Base-by-base conservation (phyloP, 2,329 filamentous ascomycete species). In the Fusarium sp. region DNA sequence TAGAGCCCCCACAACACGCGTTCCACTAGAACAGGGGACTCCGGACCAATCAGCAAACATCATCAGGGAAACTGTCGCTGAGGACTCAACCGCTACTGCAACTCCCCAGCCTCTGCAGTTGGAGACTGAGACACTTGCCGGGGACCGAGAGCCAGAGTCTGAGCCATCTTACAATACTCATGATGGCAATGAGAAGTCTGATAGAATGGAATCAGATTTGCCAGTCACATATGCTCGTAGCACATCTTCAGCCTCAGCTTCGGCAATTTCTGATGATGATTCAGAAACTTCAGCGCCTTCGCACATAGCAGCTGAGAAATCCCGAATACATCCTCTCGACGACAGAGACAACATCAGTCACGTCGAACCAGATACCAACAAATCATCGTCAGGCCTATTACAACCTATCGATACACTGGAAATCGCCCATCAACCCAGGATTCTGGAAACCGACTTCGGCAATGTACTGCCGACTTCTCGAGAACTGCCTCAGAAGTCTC, bases 391-490 rank as follows among this genome's bases (percentile, higher is more conserved):
- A 37, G 62, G 62, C 9, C 26, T 65, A 25, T 37, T 65, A 12
- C 55, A 65, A 19, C 42, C 62, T 19, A 61, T 44, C 10, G 25
- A 50, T 26, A 42, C 31, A 39, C 25, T 41, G 23, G 62, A 55
- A n/a, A 26, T 18, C n/a, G 34, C 28, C 46, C 34, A 62, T 16
- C 55, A 56, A 42, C 16, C 56, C 39, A 62, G 44, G 50, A 62
- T 67, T 42, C 49, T 66, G 28, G 56, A 67, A 43, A 66, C 62
- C 28, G 62, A 65, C 26, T 65, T 65, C 28, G 62, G 43, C 25
- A 65, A 59, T 25, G 62, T 61, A 28, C 25, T 65, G 10, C 62
- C 54, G 45, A 55, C 57, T 28, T 45, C 62, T 19, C 62, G 37
- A 55, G 62, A 66, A 34, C 48, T 66, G 19, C 37, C 62, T 11